phyloP scores from a whole-genome alignment of 2,329 filamentous ascomycete genomes.

The Monosporascus sp. region DNA sequence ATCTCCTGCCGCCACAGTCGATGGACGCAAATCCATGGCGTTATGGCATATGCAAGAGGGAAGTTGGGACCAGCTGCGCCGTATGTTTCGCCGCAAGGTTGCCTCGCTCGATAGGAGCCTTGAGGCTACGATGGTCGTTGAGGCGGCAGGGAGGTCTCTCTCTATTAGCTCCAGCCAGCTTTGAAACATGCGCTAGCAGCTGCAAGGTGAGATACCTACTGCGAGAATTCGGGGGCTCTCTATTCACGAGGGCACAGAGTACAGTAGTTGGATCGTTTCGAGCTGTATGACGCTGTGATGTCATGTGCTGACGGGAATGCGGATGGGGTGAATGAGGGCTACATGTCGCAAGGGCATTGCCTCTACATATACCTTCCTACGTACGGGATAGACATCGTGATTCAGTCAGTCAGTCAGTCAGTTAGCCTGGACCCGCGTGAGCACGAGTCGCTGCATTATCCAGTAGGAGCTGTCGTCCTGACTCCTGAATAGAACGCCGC shows the following conservation, averaged over 20 bases:
- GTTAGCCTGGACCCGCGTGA: no score
- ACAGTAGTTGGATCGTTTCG: no score
- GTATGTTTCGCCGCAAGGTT: background rate
- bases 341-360: background rate
- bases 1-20: background rate
- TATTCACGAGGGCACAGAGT: no score
- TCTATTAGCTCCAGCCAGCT: background rate
- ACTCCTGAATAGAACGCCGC: no score
- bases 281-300: background rate
- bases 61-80: background rate
- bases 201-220: background rate
- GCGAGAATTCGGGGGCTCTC: no score
- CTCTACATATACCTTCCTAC: no score
- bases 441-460: no score
- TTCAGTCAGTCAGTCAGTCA: no score
- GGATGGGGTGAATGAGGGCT: background rate
- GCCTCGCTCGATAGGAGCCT: background rate
- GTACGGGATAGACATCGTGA: no score
- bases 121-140: background rate
- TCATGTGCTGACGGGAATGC: background rate
- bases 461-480: no score
- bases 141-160: background rate
- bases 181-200: background rate
- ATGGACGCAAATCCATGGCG: background rate
- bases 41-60: background rate